Evolutionary conservation across 2,329 filamentous ascomycete species (phyloP).

Genomic region (Xylaria sp.): DNA sequence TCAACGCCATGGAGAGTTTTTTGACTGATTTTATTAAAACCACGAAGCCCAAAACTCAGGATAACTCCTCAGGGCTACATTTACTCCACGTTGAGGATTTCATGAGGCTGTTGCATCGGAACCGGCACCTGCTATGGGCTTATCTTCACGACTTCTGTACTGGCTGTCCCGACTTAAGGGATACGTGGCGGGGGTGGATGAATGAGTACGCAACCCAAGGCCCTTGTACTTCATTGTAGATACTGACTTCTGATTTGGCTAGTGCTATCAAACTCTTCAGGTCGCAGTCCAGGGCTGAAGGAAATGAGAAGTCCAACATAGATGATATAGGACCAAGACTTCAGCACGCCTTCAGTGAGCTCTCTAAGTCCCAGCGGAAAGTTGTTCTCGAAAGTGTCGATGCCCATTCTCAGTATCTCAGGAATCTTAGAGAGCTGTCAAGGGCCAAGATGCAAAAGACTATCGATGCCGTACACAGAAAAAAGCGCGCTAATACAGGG

Average conservation of each 20-base stretch:
- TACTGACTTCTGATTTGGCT: conserved; percentile 12
- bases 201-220: conserved; percentile 53
- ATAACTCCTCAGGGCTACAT: conserved; percentile 48
- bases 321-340: conserved; percentile 55
- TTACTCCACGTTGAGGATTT: conserved; percentile 77
- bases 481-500: conserved; percentile 16
- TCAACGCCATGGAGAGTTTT: conserved; percentile 75
- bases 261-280: conserved; percentile 66
- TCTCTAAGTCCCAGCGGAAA: conserved; percentile 60
- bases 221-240: not conserved
- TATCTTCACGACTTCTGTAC: conserved; percentile 77
- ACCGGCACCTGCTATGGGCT: conserved; percentile 71
- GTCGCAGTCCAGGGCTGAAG: conserved; percentile 33
- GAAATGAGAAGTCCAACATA: not conserved
- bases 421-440: conserved; percentile 64
- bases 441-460: conserved; percentile 66
- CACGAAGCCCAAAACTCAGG: conserved; percentile 60
- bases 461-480: conserved; percentile 54
- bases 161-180: conserved; percentile 73
- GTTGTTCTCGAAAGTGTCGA: conserved; percentile 65
- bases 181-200: conserved; percentile 70
- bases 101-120: conserved; percentile 71
- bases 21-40: conserved; percentile 76
- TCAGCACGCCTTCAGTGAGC: conserved; percentile 55
- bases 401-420: conserved; percentile 69